Base-by-base conservation (phyloP, 176 grass and related monocot species). In the Carex kokanica region DNA sequence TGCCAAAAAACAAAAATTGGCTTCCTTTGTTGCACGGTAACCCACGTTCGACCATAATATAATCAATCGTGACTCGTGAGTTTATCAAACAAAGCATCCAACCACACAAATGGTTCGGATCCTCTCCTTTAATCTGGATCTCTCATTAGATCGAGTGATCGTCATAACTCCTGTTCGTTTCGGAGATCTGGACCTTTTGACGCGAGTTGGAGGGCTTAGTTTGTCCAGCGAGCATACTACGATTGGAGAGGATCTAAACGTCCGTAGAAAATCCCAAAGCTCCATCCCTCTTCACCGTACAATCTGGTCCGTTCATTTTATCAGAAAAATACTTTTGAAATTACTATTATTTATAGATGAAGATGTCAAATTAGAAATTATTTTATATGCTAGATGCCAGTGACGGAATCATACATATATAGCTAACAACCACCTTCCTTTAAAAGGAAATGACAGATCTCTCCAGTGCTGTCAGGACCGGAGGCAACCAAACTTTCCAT, bases 21-120 rank as follows among this genome's bases (percentile, higher is more conserved):
- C 17, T 45, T 17, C 24, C n/a, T 51, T 40, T 74, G 14, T 74
- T 74, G 40, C 71, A 74, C 71, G 71, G 38, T 51, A 74, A 74
- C 18, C 38, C 71, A 74, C 71, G 40, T 21, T 52, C 71, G 71
- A 45, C 71, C 71, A 74, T 74, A 40, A 9, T 9, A 43, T 43
- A 43, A 45, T 74, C 70, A 74, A 21, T 49, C 68, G 68, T 73
- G n/a, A n/a, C n/a, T n/a, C n/a, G n/a, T n/a, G n/a, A n/a, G n/a
- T n/a, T 73, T 40, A 68, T 68, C 64, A 68, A 68, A 68, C n/a
- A n/a, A n/a, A n/a, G n/a, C 68, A 73, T 73, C 68, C 17, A 16
- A 73, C 68, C 68, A 47, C 68, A 73, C 68, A 47, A 73, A 4
- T 7, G 4, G 13, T 2, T 58, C 13, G 18, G 40, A 77, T 20